Conservation (phyloP, 192 early-diverging fungal species). For the Umbelopsis sp. region DNA sequence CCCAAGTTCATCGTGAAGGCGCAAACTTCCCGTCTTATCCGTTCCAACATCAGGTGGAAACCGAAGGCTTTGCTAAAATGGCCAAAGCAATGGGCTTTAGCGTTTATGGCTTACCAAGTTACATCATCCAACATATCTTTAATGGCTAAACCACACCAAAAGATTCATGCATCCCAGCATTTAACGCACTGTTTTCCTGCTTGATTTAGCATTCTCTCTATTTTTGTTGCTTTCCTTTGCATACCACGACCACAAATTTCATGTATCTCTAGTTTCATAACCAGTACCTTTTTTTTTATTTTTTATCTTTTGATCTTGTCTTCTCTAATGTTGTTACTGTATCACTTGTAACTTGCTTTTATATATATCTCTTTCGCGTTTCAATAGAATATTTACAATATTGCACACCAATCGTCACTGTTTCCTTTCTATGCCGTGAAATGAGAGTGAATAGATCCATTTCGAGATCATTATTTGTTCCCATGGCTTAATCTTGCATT, state of each 20-base stretch:
- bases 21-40: conserved; percentile 63
- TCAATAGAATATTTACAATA: background rate
- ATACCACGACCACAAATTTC: background rate
- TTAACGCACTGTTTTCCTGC: background rate
- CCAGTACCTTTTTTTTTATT: background rate
- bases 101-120: conserved; percentile 63
- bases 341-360: background rate
- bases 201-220: no score
- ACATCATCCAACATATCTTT: conserved; percentile 54
- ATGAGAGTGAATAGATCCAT: no score
- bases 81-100: conserved; percentile 60
- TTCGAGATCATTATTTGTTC: background rate
- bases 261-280: background rate
- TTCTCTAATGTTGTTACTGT: background rate
- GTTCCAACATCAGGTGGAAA: conserved; percentile 66
- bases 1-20: conserved; percentile 64
- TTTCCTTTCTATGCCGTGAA: no score
- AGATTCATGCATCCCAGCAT: background rate
- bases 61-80: conserved; percentile 72
- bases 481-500: no score
- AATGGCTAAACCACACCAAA: conserved; percentile 3
- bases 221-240: background rate
- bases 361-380: background rate
- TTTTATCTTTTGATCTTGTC: no score
- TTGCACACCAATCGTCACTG: no score